A percentile compares a stretch with the other conserved stretches of the same genome.
Conservation (phyloP, 768 basidiomycete species). For the Boletus sensibilis region DNA sequence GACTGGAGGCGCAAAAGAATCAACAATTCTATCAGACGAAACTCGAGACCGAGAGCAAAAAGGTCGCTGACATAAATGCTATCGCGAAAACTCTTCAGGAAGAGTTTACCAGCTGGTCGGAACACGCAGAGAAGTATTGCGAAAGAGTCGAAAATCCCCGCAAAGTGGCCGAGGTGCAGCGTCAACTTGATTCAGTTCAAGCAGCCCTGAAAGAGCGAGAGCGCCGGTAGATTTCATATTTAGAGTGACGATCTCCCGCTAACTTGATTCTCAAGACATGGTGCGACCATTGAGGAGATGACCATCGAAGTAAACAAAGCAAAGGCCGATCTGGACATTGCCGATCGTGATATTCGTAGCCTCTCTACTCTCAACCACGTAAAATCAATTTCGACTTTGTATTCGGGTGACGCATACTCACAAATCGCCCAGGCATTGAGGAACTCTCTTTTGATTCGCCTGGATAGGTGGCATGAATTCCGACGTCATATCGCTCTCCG, state of each 20-base stretch:
- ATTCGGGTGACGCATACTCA: constrained; percentile 5
- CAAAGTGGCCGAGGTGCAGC: constrained; percentile 52
- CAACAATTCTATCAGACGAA: constrained; percentile 52
- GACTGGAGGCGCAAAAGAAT: constrained; percentile 50
- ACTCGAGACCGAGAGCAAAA: constrained; percentile 46
- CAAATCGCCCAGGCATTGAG: constrained; percentile 54
- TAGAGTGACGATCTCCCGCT: neutral
- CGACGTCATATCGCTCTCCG: constrained; percentile 85
- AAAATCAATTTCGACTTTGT: constrained; percentile 5
- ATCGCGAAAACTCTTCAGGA: constrained; percentile 50
- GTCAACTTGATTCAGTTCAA: constrained; percentile 60
- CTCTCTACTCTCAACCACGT: constrained; percentile 69
- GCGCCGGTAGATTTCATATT: constrained; percentile 44
- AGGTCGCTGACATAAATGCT: constrained; percentile 45
- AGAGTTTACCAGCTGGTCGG: constrained; percentile 69
- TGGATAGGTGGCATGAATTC: constrained; percentile 82
- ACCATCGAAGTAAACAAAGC: constrained; percentile 67
- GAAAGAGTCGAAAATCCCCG: constrained; percentile 57
- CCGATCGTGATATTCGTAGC: constrained; percentile 59
- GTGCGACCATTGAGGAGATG: constrained; percentile 77
- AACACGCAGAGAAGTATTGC: constrained; percentile 62
- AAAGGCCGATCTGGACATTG: constrained; percentile 55
- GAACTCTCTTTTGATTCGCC: constrained; percentile 61
- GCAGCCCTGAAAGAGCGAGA: constrained; percentile 66
- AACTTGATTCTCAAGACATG: constrained; percentile 48